Percentiles rank a stretch among this genome's conserved stretches.
These are phyloP conservation scores for Eucalyptus melliodora DNA, from an alignment of 345 rosid genomes.

Conservation along the genomic window DNA sequence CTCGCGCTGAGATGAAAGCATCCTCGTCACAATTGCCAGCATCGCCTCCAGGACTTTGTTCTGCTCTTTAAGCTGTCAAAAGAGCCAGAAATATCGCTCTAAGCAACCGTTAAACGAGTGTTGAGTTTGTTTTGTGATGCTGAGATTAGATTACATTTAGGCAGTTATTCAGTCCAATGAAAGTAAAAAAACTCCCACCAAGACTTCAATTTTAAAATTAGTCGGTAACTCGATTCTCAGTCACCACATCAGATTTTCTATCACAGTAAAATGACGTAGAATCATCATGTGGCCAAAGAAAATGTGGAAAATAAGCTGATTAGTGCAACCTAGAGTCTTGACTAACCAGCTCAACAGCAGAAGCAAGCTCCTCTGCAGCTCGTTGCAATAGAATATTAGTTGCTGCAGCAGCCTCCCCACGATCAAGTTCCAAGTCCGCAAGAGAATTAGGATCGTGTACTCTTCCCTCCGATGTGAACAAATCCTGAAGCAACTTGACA, in stretches of 20 bases:
- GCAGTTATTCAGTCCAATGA: not conserved
- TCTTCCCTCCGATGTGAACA: conserved; percentile 41
- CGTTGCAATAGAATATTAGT: conserved; percentile 37
- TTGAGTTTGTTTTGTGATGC: not conserved
- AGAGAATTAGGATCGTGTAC: conserved; percentile 21
- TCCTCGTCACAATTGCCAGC: not conserved
- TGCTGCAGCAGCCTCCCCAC: conserved; percentile 20
- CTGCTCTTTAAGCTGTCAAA: conserved; percentile 32
- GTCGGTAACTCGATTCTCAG: not conserved
- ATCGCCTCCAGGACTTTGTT: conserved; percentile 26
- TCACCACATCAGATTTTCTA: not conserved
- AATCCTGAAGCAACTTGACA: conserved; percentile 55
- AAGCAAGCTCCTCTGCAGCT: conserved; percentile 10
- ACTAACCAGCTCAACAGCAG: conserved; percentile 33
- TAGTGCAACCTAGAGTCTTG: not conserved
- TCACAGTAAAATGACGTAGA: not conserved
- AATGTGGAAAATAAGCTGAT: not conserved
- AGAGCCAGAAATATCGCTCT: not conserved
- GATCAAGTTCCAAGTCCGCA: conserved; percentile 30
- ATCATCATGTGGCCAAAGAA: not conserved
- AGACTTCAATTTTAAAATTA: not conserved
- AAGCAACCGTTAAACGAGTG: not conserved
- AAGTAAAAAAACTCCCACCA: not conserved
- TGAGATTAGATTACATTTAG: not conserved
- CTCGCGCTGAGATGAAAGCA: not conserved